Conservation (phyloP, 306 rosid genomes). For the Rosa multiflora region DNA sequence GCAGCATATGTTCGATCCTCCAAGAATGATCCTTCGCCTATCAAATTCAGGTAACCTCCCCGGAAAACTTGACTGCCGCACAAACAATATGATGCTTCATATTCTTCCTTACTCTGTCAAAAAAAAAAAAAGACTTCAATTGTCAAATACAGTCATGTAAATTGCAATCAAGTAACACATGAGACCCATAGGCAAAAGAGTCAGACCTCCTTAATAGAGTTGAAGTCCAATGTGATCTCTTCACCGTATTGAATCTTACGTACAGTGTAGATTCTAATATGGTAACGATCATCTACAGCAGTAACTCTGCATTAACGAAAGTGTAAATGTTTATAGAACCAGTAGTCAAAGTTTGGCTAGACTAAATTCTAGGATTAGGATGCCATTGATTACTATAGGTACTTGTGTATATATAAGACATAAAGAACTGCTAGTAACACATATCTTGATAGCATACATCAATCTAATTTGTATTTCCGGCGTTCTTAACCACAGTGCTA, state of each 20-base stretch:
- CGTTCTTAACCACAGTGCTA: not conserved
- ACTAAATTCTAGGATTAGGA: not conserved
- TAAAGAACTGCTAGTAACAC: not conserved
- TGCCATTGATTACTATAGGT: not conserved
- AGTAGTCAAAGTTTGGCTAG: not conserved
- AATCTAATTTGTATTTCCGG: not conserved
- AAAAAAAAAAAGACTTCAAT: constrained; percentile 21
- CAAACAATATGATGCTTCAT: constrained; percentile 95
- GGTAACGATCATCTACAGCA: constrained; percentile 91
- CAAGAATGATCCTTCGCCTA: constrained; percentile 94
- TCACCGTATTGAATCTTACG: constrained; percentile 78
- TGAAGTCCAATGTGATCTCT: constrained; percentile 91
- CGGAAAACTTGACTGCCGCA: constrained; percentile 99
- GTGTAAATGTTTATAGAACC: not conserved
- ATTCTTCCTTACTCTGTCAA: constrained; percentile 93
- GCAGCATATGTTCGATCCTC: too few relatives aligned
- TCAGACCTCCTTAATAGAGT: constrained; percentile 97
- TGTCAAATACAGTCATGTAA: constrained; percentile 11
- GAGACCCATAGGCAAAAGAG: constrained; percentile 20
- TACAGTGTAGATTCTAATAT: constrained; percentile 85
- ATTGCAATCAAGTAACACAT: constrained; percentile 3
- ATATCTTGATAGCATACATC: not conserved
- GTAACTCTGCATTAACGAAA: constrained; percentile 59
- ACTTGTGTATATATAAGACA: not conserved
- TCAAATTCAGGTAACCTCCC: constrained; percentile 94